Percentiles rank a stretch among this genome's conserved stretches.
Conservation (phyloP, 1,284 basidiomycete species). For the Ganoderma multipileum region DNA sequence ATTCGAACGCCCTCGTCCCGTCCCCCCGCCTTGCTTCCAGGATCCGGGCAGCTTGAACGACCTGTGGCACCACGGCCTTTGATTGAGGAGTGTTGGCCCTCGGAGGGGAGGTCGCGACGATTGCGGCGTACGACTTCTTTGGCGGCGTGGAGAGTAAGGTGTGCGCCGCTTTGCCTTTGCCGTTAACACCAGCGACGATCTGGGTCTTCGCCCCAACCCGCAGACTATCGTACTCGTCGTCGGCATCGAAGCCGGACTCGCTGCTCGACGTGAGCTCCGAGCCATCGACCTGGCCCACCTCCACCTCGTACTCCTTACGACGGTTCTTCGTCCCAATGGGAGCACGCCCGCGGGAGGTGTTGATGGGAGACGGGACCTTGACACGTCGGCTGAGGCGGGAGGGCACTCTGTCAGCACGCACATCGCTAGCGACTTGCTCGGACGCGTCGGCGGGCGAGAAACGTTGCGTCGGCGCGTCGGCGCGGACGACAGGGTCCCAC, state of each 20-base stretch:
- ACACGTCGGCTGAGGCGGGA: slow-evolving; percentile 28
- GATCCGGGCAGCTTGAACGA: not conserved
- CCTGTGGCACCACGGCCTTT: not conserved
- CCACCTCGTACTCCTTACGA: slow-evolving; percentile 19
- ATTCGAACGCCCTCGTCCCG: not conserved
- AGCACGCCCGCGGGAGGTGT: slow-evolving; percentile 8
- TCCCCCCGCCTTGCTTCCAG: not conserved
- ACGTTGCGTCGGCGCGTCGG: not conserved
- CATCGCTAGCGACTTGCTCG: not conserved
- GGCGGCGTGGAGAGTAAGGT: not conserved
- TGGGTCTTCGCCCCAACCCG: not conserved
- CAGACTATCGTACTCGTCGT: slow-evolving; percentile 19
- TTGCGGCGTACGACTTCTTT: slow-evolving; percentile 16
- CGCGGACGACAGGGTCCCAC: not conserved
- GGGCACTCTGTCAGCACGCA: not conserved
- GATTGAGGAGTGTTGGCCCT: not conserved
- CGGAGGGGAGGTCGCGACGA: slow-evolving; percentile 13
- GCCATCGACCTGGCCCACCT: slow-evolving; percentile 17
- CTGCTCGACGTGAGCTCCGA: slow-evolving; percentile 5
- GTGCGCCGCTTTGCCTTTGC: not conserved
- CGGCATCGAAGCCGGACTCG: slow-evolving; percentile 25
- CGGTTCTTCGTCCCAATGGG: slow-evolving; percentile 15
- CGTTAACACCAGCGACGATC: not conserved
- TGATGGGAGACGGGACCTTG: slow-evolving; percentile 21
- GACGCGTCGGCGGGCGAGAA: not conserved